A percentile compares a stretch with the other conserved stretches of the same genome.
phyloP scores from a whole-genome alignment of 192 early-diverging fungal genomes.

The Dimargaris cristalligena region DNA sequence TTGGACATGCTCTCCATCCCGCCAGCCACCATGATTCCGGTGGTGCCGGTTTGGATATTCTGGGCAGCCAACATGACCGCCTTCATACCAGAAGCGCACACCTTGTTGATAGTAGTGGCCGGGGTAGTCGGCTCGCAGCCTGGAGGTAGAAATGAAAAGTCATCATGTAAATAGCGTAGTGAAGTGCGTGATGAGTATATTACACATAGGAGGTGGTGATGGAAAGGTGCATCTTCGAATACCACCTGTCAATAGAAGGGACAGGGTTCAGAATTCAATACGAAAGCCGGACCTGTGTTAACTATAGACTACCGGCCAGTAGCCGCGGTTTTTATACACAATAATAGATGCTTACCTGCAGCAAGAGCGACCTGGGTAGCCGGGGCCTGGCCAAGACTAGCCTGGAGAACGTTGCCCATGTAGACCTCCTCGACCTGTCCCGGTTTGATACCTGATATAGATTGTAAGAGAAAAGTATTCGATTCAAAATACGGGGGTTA shows the following conservation, averaged over 20 bases:
- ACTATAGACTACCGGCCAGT: too few species aligned
- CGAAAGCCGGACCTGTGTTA: too few species aligned
- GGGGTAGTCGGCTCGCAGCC: constrained; percentile 68
- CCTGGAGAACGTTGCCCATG: constrained; percentile 90
- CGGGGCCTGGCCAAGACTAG: constrained; percentile 77
- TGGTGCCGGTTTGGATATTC: constrained; percentile 57
- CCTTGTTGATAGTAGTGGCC: constrained; percentile 96
- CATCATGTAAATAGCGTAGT: too few species aligned
- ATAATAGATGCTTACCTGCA: too few species aligned
- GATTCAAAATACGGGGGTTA: not conserved
- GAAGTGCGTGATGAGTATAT: too few species aligned
- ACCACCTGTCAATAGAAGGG: too few species aligned
- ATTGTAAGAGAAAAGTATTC: constrained; percentile 3
- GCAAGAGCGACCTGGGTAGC: constrained; percentile 78
- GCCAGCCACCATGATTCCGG: constrained; percentile 74
- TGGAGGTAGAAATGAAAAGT: too few species aligned
- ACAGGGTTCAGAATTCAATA: too few species aligned
- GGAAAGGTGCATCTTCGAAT: too few species aligned
- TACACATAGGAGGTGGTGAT: too few species aligned
- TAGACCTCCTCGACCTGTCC: constrained; percentile 82
- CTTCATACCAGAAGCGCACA: constrained; percentile 98
- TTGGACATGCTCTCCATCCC: constrained; percentile 98
- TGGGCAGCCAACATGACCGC: constrained; percentile 83
- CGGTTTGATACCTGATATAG: constrained; percentile 40
- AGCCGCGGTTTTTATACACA: too few species aligned